phyloP scores from a whole-genome alignment of 1,284 basidiomycete genomes.

The Porodaedalea pini region DNA sequence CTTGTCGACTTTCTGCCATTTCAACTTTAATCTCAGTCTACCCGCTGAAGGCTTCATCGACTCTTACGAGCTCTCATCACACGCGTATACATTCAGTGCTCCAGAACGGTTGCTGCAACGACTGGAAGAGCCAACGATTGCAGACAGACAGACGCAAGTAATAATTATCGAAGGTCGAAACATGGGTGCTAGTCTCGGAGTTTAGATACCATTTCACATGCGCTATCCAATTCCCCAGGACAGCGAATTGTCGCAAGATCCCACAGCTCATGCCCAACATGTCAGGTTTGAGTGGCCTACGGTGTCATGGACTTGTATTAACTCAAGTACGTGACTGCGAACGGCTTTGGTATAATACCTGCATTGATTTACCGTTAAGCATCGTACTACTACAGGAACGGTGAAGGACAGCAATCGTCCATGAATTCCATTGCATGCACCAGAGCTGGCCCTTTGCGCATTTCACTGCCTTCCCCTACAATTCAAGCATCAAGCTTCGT shows the following conservation, averaged over 20 bases:
- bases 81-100: not conserved
- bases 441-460: not conserved
- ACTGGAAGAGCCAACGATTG: no score
- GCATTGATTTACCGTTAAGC: no score
- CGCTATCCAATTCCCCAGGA: not conserved
- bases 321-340: no score
- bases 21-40: not conserved
- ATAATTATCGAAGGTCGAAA: no score
- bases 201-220: not conserved
- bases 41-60: not conserved
- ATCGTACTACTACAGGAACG: no score
- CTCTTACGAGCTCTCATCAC: not conserved
- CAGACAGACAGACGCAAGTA: no score
- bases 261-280: no score
- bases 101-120: not conserved
- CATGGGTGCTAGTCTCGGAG: not conserved
- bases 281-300: not conserved
- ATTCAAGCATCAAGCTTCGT: not conserved
- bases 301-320: not conserved
- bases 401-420: no score
- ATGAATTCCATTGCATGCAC: no score
- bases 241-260: no score
- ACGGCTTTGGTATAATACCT: no score
- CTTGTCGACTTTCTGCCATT: not conserved
- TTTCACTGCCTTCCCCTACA: not conserved